A percentile compares a stretch with the other conserved stretches of the same genome.
Evolutionary conservation across 345 rosid genomes (phyloP).

Genomic region (Abelmoschus esculentus): DNA sequence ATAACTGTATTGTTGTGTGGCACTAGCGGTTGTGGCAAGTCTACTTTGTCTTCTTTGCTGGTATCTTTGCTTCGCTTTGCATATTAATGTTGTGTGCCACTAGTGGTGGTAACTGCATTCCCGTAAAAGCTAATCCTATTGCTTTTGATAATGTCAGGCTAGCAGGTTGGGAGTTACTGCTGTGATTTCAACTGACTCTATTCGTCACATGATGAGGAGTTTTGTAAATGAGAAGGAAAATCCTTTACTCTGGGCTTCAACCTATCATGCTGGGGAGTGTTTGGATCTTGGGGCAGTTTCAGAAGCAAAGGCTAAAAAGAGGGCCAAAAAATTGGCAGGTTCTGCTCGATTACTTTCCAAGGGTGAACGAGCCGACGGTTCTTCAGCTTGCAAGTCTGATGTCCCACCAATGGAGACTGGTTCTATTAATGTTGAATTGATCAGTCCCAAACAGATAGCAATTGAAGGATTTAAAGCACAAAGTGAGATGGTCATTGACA

Average conservation of each 20-base stretch:
- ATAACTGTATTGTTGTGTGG: constrained; percentile 94
- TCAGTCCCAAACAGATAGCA: constrained; percentile 88
- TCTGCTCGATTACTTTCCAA: constrained; percentile 27
- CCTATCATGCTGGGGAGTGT: constrained; percentile 93
- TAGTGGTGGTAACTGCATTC: background rate
- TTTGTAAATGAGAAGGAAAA: too few species aligned
- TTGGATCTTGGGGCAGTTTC: constrained; percentile 91
- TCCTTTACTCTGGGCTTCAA: constrained; percentile 97
- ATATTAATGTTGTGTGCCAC: background rate
- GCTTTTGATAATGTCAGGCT: constrained; percentile 23
- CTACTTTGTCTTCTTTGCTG: constrained; percentile 96
- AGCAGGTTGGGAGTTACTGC: constrained; percentile 88
- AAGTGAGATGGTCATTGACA: constrained; percentile 98
- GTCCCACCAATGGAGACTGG: constrained; percentile 26
- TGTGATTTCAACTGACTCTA: constrained; percentile 89
- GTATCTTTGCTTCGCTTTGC: constrained; percentile 31
- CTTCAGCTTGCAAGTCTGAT: constrained; percentile 36
- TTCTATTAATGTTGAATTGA: constrained; percentile 30
- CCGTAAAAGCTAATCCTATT: constrained; percentile 1
- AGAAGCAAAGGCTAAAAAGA: constrained; percentile 73
- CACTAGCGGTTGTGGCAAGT: constrained; percentile 99
- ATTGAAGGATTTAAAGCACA: constrained; percentile 95
- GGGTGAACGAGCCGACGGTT: constrained; percentile 35
- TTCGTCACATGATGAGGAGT: constrained; percentile 45
- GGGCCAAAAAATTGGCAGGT: constrained; percentile 58